Conservation (phyloP, 2,329 filamentous ascomycete species). For the Aspergillus floridensis region DNA sequence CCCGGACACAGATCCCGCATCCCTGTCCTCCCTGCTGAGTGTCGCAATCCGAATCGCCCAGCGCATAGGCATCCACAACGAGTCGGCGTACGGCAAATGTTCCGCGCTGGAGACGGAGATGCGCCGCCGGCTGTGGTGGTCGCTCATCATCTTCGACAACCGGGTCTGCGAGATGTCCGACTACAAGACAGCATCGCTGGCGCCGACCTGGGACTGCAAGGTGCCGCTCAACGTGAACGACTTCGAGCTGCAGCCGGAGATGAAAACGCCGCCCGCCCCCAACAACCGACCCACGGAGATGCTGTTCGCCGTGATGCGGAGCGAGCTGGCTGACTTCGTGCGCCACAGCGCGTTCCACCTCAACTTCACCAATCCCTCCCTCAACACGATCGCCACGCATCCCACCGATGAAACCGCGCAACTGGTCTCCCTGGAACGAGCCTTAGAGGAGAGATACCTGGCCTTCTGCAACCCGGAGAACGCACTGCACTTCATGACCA, state of each 20-base stretch:
- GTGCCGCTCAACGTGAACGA: slow-evolving; percentile 47
- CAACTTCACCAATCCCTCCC: slow-evolving; percentile 45
- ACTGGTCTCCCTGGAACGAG: slow-evolving; percentile 39
- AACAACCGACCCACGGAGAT: slow-evolving; percentile 40
- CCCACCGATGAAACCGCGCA: slow-evolving; percentile 17
- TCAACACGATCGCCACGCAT: slow-evolving; percentile 29
- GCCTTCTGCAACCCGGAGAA: slow-evolving; percentile 40
- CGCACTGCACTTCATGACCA: slow-evolving; percentile 49
- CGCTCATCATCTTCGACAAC: slow-evolving; percentile 65
- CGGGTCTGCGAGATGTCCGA: slow-evolving; percentile 67
- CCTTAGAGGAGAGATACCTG: slow-evolving; percentile 50
- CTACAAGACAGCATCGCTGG: slow-evolving; percentile 38
- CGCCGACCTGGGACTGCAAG: slow-evolving; percentile 47
- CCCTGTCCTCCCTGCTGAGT: slow-evolving; percentile 59
- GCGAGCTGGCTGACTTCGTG: slow-evolving; percentile 43
- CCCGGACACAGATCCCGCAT: slow-evolving; percentile 59
- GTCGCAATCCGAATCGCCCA: slow-evolving; percentile 67
- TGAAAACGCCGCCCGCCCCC: slow-evolving; percentile 33
- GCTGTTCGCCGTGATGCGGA: slow-evolving; percentile 45
- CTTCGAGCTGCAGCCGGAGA: slow-evolving; percentile 39
- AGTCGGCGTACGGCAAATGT: slow-evolving; percentile 50
- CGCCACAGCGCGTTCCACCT: slow-evolving; percentile 44
- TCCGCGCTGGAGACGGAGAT: slow-evolving; percentile 63
- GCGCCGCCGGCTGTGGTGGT: slow-evolving; percentile 72
- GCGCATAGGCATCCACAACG: slow-evolving; percentile 66